Conservation (phyloP, 1,284 basidiomycete genomes). For the Malassezia globosa region DNA sequence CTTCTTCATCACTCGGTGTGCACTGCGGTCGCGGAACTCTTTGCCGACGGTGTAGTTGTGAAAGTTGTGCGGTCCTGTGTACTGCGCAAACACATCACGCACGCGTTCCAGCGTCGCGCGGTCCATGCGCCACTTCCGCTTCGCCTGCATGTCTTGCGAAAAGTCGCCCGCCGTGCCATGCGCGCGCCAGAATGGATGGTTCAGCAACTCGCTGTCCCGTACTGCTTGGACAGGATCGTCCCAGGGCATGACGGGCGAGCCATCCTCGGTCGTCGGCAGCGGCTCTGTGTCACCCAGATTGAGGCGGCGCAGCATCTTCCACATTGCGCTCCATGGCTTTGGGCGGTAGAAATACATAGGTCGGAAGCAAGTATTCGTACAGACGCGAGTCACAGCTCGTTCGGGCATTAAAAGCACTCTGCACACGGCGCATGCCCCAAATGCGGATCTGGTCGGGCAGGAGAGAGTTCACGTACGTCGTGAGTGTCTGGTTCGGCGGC, state of each 20-base stretch:
- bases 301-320: constrained; percentile 29
- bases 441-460: constrained; percentile 82
- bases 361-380: constrained; percentile 94
- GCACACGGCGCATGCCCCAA: constrained; percentile 77
- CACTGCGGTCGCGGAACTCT: constrained; percentile 69
- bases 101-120: constrained; percentile 23
- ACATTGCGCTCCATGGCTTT: constrained; percentile 54
- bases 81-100: constrained; percentile 25
- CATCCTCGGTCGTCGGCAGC: constrained; percentile 14
- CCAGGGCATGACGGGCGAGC: constrained; percentile 9
- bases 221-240: constrained; percentile 15
- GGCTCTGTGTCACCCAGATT: constrained; percentile 14
- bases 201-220: constrained; percentile 19
- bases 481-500: constrained; percentile 49
- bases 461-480: constrained; percentile 69
- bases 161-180: constrained; percentile 26
- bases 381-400: constrained; percentile 66
- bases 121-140: constrained; percentile 35
- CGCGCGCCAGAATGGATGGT: constrained; percentile 40
- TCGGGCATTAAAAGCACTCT: constrained; percentile 85
- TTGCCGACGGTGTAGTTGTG: constrained; percentile 92
- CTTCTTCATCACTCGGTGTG: constrained; percentile 55
- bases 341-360: constrained; percentile 84
- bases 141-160: constrained; percentile 28
- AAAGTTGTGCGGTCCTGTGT: constrained; percentile 57